Base-by-base conservation (phyloP, 2,329 filamentous ascomycete species). In the Ophiocordyceps unilateralis region DNA sequence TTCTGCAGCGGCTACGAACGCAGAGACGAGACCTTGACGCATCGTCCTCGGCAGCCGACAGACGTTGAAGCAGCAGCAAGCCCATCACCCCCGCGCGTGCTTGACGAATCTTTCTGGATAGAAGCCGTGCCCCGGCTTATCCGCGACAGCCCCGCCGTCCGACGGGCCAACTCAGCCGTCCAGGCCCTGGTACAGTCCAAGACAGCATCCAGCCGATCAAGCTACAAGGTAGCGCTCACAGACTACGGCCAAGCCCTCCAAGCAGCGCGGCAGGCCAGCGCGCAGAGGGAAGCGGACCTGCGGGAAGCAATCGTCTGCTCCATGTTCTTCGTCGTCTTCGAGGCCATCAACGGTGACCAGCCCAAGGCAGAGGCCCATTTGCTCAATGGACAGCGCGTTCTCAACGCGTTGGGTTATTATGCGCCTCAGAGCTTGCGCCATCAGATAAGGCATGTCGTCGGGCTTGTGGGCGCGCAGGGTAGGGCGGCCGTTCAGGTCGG, bases 321-420 rank as follows among this genome's bases (percentile, higher is more conserved):
- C 43, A 51, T 64, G 40, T 54, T 64, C 37, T 63, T 63, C 47
- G 53, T 58, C 43, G 53, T 60, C 42, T 62, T 64, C 42, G 60
- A 63, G 43, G 52, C 54, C 2, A 43, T 62, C 34, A 60, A 65
- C 45, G 58, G 57, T 20, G 62, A 64, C 45, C 48, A 50, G 10
- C 49, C 51, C 19, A 56, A 55, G 1, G 61, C 61, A 1, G 50
- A 61, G 14, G 48, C 53, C 8, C 63, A 65, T 46, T 51, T 63
- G 40, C 53, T 51, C 40, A 58, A 57, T 43, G 63, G 62, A 1
- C 55, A 61, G 43, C 53, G 51, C 44, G 58, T 66, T 46, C 50
- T 63, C 17, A 54, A 58, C 34, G 59, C 61, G 42, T 54, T 63
- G 4, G 32, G 15, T 2, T 34, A 6, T 14, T n/a, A 2, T 26